Base-by-base conservation (phyloP, 2,329 filamentous ascomycete genomes). In the Sordariomycetes sp. region DNA sequence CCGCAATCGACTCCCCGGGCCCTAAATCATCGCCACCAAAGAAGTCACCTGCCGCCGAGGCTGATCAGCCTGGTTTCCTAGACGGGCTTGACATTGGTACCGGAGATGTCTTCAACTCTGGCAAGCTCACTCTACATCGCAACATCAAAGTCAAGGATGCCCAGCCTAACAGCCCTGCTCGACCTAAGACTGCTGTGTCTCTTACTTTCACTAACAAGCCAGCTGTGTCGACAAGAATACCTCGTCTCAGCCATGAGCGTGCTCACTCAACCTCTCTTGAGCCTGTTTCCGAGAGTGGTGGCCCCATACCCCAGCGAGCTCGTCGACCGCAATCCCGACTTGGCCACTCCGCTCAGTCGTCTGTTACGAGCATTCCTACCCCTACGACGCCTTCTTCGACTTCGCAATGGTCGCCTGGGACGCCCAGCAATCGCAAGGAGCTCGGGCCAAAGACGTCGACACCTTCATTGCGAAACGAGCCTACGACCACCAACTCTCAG, bases 201-300 rank as follows among this genome's bases (percentile, higher is more conserved):
- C 68, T 96, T 40, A 95, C 87, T 6, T 96, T 96, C 53, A 93
- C 86, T 31, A 92, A 84, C 58, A 87, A 88, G 49, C 63, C 73
- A n/a, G 23, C 33, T 8, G 8, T 17, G 10, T 51, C 53, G 20
- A 92, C 87, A 21, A 80, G 87, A 37, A 82, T 94, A 39, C 87
- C 90, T 24, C 76, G 87, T 33, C 82, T 88, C 23, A 70, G 68
- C 39, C 79, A 84, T 55, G 82, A 86, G 49, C 72, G 82, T 34
- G 74, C 79, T 5, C 74, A 77, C 45, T 83, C 83, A 8, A 61
- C 58, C 9, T 80, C 82, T 14, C 70, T 96, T n/a, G 90, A 94
- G 51, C 87, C 90, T 16, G 87, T 96, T 6, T 93, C 86, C 25
- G 90, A 96, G 59, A 87, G 79, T 43, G 87, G 87, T 33, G 86